Evolutionary conservation across 2,329 filamentous ascomycete species (phyloP), one percentile per base, ranked within the genome.

Genomic region (Talaromyces sp.): DNA sequence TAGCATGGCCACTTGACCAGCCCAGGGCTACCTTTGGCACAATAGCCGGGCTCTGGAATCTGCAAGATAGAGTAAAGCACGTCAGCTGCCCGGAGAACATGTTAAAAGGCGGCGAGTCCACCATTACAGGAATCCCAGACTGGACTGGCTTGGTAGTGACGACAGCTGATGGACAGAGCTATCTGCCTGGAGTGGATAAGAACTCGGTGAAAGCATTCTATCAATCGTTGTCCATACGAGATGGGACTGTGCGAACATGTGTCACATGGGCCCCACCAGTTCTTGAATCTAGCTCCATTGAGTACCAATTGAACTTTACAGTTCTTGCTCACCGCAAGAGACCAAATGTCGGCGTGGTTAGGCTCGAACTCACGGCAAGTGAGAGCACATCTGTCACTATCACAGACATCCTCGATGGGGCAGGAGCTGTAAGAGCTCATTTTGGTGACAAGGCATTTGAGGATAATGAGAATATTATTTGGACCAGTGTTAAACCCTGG

Each of bases 1-100:
- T 36, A 64, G 60, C 56, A 36, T 62, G 62, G 62, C 62, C 62
- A 23, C 30, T 64, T n/a, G 60, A 64, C 28, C 60, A 64, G n/a
- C 60, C 56, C 12, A 53, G 62, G 30, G 52, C 60, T 2, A 64
- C 62, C 5, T 64, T 64, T 30, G 60, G 60, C 31, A 62, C 62
- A 16, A 53, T 64, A 34, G 47, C 56, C 9, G 62, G 60, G 36
- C 59, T 64, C 57, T 62, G 62, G 56, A 60, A 60, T 51, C 40
- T 62, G 16, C 57, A 63, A 36, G 47, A 27, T 34, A 51, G 28
- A 34, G 59, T 44, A 10, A 62, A 52, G 40, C 56, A 64, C n/a
- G 52, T 59, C 23, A 55, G 54, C 28, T 44, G 56, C 18, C 60
- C 60, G 12, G 62, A 62, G 2, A 60, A 64, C 47, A 33, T 62